phyloP scores from a whole-genome alignment of 1,284 basidiomycete genomes.

The Apiotrichum brassicae region DNA sequence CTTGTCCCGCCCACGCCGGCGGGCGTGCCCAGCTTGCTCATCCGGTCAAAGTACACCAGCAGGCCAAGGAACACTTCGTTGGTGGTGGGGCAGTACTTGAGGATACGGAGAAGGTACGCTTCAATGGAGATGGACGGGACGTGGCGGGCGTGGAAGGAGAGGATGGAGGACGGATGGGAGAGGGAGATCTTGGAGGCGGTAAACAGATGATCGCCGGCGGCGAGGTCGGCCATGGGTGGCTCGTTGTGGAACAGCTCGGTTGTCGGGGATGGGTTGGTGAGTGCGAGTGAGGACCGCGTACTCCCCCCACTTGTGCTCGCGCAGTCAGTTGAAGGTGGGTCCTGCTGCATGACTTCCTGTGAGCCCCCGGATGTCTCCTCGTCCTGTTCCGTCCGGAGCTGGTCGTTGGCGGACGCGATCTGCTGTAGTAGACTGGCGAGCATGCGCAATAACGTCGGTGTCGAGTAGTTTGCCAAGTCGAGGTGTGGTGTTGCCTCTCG shows the following conservation, averaged over 20 bases:
- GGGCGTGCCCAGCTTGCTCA: conserved; percentile 48
- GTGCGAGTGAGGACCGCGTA: conserved; percentile 6
- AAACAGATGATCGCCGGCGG: conserved; percentile 25
- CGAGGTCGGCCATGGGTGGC: conserved; percentile 46
- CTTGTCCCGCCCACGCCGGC: conserved; percentile 30
- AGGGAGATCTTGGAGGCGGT: conserved; percentile 74
- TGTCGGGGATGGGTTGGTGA: conserved; percentile 28
- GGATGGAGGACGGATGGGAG: conserved; percentile 68
- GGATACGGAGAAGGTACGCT: conserved; percentile 86
- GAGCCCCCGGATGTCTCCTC: conserved; percentile 7
- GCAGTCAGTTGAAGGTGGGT: conserved; percentile 5
- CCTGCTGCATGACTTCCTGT: conserved; percentile 8
- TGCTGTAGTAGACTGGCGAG: conserved; percentile 85
- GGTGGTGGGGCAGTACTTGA: conserved; percentile 97
- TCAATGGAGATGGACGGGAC: conserved; percentile 92
- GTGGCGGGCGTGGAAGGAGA: conserved; percentile 93
- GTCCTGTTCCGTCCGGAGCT: conserved; percentile 42
- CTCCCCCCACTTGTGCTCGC: conserved; percentile 6
- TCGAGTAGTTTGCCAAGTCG: conserved; percentile 54
- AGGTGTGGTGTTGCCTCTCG: conserved; percentile 41
- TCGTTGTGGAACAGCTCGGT: conserved; percentile 32
- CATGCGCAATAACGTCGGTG: conserved; percentile 66
- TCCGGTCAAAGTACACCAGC: conserved; percentile 92
- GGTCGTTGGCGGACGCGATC: conserved; percentile 87
- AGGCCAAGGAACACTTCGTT: conserved; percentile 95